A percentile compares a stretch with the other conserved stretches of the same genome.
phyloP scores from a whole-genome alignment of 139 green algal genomes.

The Volvox reticuliferus region DNA sequence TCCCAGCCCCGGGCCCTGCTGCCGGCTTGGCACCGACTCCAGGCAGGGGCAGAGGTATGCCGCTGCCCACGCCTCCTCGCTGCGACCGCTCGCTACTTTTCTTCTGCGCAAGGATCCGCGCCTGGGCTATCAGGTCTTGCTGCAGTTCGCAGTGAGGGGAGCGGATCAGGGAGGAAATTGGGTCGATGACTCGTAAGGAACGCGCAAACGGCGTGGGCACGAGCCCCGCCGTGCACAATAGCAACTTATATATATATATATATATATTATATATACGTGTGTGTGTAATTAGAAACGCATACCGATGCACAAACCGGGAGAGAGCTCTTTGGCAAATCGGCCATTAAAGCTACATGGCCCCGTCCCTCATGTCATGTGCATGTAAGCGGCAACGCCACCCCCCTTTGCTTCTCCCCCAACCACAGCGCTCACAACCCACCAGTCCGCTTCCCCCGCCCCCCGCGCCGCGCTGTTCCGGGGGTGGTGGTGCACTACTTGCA shows the following conservation, averaged over 20 bases:
- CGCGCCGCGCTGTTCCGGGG: background rate
- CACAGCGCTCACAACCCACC: background rate
- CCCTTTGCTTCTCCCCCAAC: background rate
- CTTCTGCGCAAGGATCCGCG: slow-evolving; percentile 16
- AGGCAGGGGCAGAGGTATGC: background rate
- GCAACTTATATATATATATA: too few species aligned
- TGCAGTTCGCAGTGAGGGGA: background rate
- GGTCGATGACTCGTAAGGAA: too few species aligned
- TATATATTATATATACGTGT: too few species aligned
- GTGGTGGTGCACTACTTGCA: slow-evolving; percentile 46
- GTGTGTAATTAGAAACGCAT: too few species aligned
- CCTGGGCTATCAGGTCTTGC: slow-evolving; percentile 45
- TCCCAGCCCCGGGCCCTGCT: background rate
- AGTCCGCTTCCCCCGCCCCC: slow-evolving; percentile 4
- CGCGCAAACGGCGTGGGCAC: too few species aligned
- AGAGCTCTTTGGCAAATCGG: too few species aligned
- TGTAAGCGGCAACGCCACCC: too few species aligned
- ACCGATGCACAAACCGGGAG: too few species aligned
- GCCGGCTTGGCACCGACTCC: background rate
- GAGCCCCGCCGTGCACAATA: too few species aligned
- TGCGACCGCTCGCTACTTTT: slow-evolving; percentile 14
- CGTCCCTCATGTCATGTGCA: too few species aligned
- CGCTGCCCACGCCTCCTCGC: background rate
- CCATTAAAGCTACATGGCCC: too few species aligned
- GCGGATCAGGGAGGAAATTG: background rate